A percentile compares a stretch with the other conserved stretches of the same genome.
Evolutionary conservation across 768 basidiomycete genomes (phyloP).

Genomic region (Russula lepida): DNA sequence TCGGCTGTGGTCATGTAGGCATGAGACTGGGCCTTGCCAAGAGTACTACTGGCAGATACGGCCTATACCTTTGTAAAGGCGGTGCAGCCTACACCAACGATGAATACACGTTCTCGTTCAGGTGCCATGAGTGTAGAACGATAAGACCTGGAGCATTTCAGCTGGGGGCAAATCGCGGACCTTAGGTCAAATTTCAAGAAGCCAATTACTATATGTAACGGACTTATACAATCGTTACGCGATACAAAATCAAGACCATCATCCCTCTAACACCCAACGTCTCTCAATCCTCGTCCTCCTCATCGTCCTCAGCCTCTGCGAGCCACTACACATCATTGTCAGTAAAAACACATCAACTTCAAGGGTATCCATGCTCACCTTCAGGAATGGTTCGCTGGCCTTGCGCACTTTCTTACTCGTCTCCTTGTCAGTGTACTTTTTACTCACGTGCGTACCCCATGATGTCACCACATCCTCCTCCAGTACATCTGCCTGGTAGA

Average conservation of each 20-base stretch:
- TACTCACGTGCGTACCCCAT: conserved; percentile 95
- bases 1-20: conserved; percentile 40
- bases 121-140: neutral
- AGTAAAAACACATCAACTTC: neutral
- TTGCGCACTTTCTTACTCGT: conserved; percentile 93
- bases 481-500: conserved; percentile 88
- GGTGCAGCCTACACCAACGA: conserved; percentile 68
- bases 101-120: conserved; percentile 32
- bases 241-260: neutral
- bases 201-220: too few relatives aligned
- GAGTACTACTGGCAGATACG: neutral
- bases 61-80: conserved; percentile 62
- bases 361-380: conserved; percentile 39
- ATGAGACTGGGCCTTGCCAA: neutral
- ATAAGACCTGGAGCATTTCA: too few relatives aligned
- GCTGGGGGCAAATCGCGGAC: too few relatives aligned
- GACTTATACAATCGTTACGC: neutral
- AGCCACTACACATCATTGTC: conserved; percentile 56
- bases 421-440: conserved; percentile 94
- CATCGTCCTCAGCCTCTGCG: conserved; percentile 78
- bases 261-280: neutral
- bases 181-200: too few relatives aligned
- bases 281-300: conserved; percentile 35
- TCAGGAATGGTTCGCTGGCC: conserved; percentile 91
- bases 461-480: conserved; percentile 86